Evolutionary conservation across 768 basidiomycete species (phyloP), one percentile per base, ranked within the genome.

Genomic region (Guyanaporus albipodus): DNA sequence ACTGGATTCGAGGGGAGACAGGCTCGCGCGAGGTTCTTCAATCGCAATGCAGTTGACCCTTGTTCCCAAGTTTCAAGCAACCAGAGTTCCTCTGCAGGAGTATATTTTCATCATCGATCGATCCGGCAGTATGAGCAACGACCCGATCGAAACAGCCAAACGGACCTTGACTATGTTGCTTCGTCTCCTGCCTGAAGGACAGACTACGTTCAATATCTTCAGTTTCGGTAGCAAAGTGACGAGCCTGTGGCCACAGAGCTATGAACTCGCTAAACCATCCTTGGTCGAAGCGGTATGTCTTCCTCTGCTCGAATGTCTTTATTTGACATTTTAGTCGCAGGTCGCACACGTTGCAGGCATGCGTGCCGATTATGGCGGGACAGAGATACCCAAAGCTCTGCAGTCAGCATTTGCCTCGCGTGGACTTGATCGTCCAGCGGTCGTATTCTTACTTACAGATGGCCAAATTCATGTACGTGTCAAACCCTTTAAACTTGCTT

Each of bases 81-180:
- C 72, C 1, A 67, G 68, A 1, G 55, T 79, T 1, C 48, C 48
- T 10, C 56, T 65, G 0, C 80, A 80, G 42, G 82, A 84, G 47
- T 84, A 77, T 44, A 63, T 85, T 0, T 85, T 85, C 50, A 46
- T 85, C 7, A 65, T 85, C 10, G 82, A 85, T 50, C 66, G 80
- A 38, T 79, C 76, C 17, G 74, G 76, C 0, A 80, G 77, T 40
- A 84, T 84, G 83, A 0, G 0, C 0, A 60, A 59, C 19, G 32
- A 21, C 10, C 56, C 74, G 6, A 76, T 82, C 3, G 67, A 68
- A 28, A 73, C 67, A 3, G 79, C 80, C 7, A 80, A 74, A 50
- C 48, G 59, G 24, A 76, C 79, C 0, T 61, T 83, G 26, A 38
- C 38, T 0, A 66, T 78, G 51, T 56, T 85, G 0, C 64, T 85